These are phyloP conservation scores for Globisporangium cystogenes DNA, from an alignment of 352 stramenopile species.

Conservation along the genomic window DNA sequence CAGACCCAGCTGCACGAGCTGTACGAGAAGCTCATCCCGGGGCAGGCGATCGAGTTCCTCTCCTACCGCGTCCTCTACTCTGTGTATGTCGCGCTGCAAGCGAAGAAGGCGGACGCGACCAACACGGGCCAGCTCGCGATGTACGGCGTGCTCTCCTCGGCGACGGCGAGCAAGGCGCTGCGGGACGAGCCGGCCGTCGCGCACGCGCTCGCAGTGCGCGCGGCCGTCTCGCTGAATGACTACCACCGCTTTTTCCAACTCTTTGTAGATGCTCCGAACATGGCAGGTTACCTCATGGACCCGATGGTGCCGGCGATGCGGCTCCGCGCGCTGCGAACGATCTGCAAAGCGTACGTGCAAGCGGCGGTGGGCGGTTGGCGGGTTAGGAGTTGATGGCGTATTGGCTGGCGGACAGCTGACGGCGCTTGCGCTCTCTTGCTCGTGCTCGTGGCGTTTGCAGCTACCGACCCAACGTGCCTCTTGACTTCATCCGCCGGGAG, in stretches of 20 bases:
- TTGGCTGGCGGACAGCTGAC: no score
- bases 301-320: slow-evolving; percentile 78
- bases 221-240: slow-evolving; percentile 80
- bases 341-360: slow-evolving; percentile 82
- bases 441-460: slow-evolving; percentile 31
- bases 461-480: slow-evolving; percentile 66
- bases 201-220: slow-evolving; percentile 74
- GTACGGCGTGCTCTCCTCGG: slow-evolving; percentile 67
- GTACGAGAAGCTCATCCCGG: slow-evolving; percentile 75
- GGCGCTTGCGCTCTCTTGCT: no score
- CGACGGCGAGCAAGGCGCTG: slow-evolving; percentile 33
- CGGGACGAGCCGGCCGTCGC: slow-evolving; percentile 46
- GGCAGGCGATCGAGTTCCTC: slow-evolving; percentile 79
- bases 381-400: no score
- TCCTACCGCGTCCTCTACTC: slow-evolving; percentile 88
- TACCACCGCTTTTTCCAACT: slow-evolving; percentile 89
- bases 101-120: slow-evolving; percentile 71
- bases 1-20: slow-evolving; percentile 87
- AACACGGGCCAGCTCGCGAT: slow-evolving; percentile 84
- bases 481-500: slow-evolving; percentile 69
- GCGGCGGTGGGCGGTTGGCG: no score
- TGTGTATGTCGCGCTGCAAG: slow-evolving; percentile 87
- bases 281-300: slow-evolving; percentile 89
- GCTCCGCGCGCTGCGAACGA: slow-evolving; percentile 72
- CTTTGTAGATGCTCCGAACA: slow-evolving; percentile 83